phyloP scores from a whole-genome alignment of 176 grass and related monocot genomes.

The Eleusine indica region DNA sequence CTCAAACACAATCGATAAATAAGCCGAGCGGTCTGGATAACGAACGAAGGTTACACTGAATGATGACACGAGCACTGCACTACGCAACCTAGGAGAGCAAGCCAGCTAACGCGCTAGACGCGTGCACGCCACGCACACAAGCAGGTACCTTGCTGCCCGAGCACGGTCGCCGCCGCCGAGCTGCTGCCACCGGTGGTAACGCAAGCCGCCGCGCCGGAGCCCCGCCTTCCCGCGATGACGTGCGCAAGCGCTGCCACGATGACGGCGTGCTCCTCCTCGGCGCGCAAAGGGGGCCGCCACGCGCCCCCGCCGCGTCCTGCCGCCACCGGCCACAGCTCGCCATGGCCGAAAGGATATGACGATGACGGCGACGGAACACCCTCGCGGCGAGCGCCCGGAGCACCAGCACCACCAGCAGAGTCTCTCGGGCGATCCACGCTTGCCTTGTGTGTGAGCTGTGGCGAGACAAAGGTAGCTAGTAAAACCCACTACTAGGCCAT shows the following conservation, averaged over 20 bases:
- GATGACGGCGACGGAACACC: neutral
- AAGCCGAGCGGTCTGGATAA: neutral
- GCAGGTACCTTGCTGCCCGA: constrained; percentile 39
- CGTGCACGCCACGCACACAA: constrained; percentile 6
- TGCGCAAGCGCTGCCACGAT: constrained; percentile 59
- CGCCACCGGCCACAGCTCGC: neutral
- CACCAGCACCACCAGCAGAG: neutral
- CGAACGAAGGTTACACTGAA: neutral
- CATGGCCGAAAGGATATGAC: neutral
- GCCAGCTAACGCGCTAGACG: neutral
- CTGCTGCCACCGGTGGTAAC: no score
- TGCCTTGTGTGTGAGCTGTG: neutral
- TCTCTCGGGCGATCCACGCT: constrained; percentile 41
- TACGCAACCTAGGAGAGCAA: neutral
- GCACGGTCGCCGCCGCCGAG: neutral
- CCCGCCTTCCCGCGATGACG: constrained; percentile 23
- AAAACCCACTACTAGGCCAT: neutral
- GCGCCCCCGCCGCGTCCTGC: neutral
- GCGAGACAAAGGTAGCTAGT: neutral
- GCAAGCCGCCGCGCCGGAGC: neutral
- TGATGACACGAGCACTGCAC: neutral
- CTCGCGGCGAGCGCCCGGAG: neutral
- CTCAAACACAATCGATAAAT: neutral
- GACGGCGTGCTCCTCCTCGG: constrained; percentile 33
- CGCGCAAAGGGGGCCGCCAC: neutral